Evolutionary conservation across 768 basidiomycete species (phyloP).

Genomic region (Gelatoporia subvermispora): DNA sequence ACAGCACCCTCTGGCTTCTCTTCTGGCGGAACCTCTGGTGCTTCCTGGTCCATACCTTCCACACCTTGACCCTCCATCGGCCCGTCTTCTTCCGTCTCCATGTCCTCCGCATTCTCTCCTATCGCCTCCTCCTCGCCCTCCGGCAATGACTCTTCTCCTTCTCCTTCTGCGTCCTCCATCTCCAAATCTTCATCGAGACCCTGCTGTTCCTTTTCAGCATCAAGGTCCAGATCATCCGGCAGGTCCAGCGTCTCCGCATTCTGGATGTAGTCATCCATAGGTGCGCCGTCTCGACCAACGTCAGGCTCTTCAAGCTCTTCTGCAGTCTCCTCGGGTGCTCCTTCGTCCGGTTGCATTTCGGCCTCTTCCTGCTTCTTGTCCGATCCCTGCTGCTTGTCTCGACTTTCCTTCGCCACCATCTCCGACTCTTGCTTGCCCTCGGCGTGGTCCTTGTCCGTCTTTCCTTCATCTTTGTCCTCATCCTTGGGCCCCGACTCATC

Average conservation of each 20-base stretch:
- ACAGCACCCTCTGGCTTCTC: conserved; percentile 30
- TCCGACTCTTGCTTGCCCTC: conserved; percentile 53
- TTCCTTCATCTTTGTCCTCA: conserved; percentile 45
- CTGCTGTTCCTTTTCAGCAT: conserved; percentile 16
- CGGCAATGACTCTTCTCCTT: conserved; percentile 26
- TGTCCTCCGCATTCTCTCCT: conserved; percentile 10
- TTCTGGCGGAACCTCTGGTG: conserved; percentile 40
- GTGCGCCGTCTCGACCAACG: conserved; percentile 52
- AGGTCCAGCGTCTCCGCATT: conserved; percentile 84
- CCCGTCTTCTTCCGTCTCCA: conserved; percentile 12
- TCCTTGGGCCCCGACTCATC: conserved; percentile 65
- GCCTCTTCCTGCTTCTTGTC: conserved; percentile 7
- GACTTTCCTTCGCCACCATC: conserved; percentile 73
- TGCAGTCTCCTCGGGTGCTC: background rate
- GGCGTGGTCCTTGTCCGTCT: conserved; percentile 58
- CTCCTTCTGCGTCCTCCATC: conserved; percentile 25
- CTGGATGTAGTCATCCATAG: conserved; percentile 70
- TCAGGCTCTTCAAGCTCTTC: conserved; percentile 27
- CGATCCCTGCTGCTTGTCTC: conserved; percentile 25
- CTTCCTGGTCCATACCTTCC: conserved; percentile 27
- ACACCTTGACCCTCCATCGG: conserved; percentile 28
- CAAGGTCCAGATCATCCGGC: conserved; percentile 80
- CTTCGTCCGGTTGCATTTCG: conserved; percentile 6
- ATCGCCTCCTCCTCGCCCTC: conserved; percentile 23
- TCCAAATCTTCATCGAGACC: conserved; percentile 19